Evolutionary conservation across 2,329 filamentous ascomycete genomes (phyloP), one percentile per base, ranked within the genome.

Genomic region (Cadophora luteo-olivacea): DNA sequence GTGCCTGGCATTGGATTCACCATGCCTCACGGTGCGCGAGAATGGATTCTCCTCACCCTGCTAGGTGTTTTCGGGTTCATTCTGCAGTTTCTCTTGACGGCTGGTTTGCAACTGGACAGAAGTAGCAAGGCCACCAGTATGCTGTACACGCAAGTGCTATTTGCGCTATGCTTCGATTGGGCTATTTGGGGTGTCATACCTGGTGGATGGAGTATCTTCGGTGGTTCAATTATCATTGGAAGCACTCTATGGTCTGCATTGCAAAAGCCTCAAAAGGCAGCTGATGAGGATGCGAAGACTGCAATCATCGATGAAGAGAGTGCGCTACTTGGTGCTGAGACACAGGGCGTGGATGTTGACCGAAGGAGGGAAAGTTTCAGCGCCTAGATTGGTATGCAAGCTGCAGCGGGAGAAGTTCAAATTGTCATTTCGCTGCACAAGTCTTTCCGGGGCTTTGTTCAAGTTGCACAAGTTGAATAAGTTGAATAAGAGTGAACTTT

Each of bases 51-150:
- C n/a, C 81, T 97, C 14, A 61, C 89, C 0, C 84, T 89, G 22
- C 81, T 97, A 1, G 92, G 92, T 0, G 76, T 88, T 0, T 89
- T 90, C 70, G 94, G 94, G 0, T 96, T 97, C 76, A 79, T 91
- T 16, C 90, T 96, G 85, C 94, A 97, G 84, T 94, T 94, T 73
- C 83, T 97, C n/a, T 82, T 97, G 33, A 97, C 94, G 0, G 86
- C 89, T 0, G 94, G 93, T 0, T 80, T 97, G 63, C 82, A 85
- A 52, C 58, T 75, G n/a, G 77, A 78, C 58, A 74, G 67, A 48
- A 77, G 73, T 22, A 76, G 71, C 38, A 75, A 75, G 11, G 82
- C 81, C 0, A 84, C 87, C 4, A 89, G 87, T 5, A 91, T 91
- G 88, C 80, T 90, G 1, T 92, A 92, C 75, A 88, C 85, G 45